Percentiles rank a stretch among this genome's conserved stretches.
These are phyloP conservation scores for Aspergillus thermomutatus DNA, from an alignment of 2,329 filamentous ascomycete species.

Conservation along the genomic window DNA sequence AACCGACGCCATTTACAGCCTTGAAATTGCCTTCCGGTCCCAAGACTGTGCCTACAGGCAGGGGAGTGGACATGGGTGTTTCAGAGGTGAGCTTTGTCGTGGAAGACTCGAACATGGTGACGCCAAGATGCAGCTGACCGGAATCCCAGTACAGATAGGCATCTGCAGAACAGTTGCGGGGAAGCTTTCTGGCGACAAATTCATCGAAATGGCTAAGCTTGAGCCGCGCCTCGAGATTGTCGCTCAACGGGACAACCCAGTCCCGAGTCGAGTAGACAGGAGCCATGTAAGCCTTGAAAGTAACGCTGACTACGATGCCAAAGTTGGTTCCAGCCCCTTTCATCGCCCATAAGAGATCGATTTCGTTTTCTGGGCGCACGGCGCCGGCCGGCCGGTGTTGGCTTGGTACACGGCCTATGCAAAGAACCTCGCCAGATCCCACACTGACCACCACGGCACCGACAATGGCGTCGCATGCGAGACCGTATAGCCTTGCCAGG, in stretches of 20 bases:
- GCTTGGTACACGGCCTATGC: slow-evolving; percentile 51
- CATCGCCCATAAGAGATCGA: slow-evolving; percentile 55
- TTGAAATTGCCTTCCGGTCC: slow-evolving; percentile 34
- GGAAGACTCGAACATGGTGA: slow-evolving; percentile 48
- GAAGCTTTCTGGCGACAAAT: slow-evolving; percentile 39
- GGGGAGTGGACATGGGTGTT: slow-evolving; percentile 9
- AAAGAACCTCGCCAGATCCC: slow-evolving; percentile 46
- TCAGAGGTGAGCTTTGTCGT: slow-evolving; percentile 15
- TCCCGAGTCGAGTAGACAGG: slow-evolving; percentile 40
- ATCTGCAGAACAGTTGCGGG: slow-evolving; percentile 49
- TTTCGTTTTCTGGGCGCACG: slow-evolving; percentile 46
- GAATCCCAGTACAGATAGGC: slow-evolving; percentile 54
- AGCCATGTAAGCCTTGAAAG: slow-evolving; percentile 47
- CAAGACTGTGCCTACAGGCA: neutral
- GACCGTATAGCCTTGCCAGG: slow-evolving; percentile 53
- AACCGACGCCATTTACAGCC: slow-evolving; percentile 45
- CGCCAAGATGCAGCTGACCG: slow-evolving; percentile 48
- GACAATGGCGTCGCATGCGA: slow-evolving; percentile 59
- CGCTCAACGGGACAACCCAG: slow-evolving; percentile 35
- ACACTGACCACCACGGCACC: slow-evolving; percentile 58
- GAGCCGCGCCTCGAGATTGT: slow-evolving; percentile 29
- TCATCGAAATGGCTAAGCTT: slow-evolving; percentile 39
- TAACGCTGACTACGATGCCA: slow-evolving; percentile 55
- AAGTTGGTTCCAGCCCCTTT: slow-evolving; percentile 60
- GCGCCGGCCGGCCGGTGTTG: slow-evolving; percentile 42